These are phyloP conservation scores for Bipolaris gigantea DNA, from an alignment of 2,329 filamentous ascomycete genomes.

Conservation along the genomic window DNA sequence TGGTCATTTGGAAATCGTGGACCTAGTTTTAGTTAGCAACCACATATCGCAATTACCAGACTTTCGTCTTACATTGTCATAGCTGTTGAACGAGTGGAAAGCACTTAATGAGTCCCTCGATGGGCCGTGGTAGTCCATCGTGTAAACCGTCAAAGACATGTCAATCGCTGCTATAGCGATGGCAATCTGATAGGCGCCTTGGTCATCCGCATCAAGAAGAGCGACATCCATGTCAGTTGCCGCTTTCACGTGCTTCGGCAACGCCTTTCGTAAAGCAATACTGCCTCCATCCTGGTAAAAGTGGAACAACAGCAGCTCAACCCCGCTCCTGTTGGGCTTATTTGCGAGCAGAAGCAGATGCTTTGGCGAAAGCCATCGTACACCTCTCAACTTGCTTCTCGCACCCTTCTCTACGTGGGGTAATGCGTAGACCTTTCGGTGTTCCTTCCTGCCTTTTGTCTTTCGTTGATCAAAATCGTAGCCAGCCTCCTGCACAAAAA, in stretches of 20 bases:
- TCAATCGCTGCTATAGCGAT: slow-evolving; percentile 81
- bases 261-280: slow-evolving; percentile 56
- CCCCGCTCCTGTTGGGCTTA: slow-evolving; percentile 56
- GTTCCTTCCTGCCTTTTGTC: slow-evolving; percentile 34
- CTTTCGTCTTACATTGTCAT: slow-evolving; percentile 53
- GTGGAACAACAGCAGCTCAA: slow-evolving; percentile 60
- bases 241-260: slow-evolving; percentile 70
- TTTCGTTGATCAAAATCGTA: slow-evolving; percentile 52
- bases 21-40: slow-evolving; percentile 23
- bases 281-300: slow-evolving; percentile 60
- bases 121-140: slow-evolving; percentile 68
- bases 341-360: slow-evolving; percentile 61
- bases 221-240: slow-evolving; percentile 78
- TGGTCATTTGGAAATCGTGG: slow-evolving; percentile 62
- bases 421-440: slow-evolving; percentile 36
- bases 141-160: slow-evolving; percentile 75
- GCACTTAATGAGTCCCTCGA: slow-evolving; percentile 50
- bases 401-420: slow-evolving; percentile 39
- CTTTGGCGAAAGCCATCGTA: slow-evolving; percentile 59
- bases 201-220: slow-evolving; percentile 61
- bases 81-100: slow-evolving; percentile 55
- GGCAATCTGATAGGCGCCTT: slow-evolving; percentile 72
- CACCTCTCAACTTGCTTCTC: slow-evolving; percentile 57
- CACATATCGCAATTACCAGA: not conserved
- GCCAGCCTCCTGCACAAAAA: slow-evolving; percentile 67